Evolutionary conservation across 2,329 filamentous ascomycete species (phyloP).

Genomic region (Colletotrichum paranaense): DNA sequence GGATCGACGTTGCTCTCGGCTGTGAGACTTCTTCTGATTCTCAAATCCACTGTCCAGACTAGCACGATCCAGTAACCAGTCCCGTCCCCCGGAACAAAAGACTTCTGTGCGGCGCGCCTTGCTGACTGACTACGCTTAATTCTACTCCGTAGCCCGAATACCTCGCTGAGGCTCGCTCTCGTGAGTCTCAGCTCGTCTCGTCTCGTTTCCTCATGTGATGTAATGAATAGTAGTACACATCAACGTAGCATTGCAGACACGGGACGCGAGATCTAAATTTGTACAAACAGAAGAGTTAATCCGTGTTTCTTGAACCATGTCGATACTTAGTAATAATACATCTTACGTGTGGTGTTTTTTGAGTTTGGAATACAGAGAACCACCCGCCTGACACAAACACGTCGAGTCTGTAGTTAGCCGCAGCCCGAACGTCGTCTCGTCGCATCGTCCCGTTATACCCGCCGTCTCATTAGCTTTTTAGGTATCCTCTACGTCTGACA

Average conservation of each 20-base stretch:
- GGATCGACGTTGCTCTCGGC: not conserved
- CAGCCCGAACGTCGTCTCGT: slow-evolving; percentile 1
- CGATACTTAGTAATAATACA: not conserved
- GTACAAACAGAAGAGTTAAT: not conserved
- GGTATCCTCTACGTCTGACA: slow-evolving; percentile 24
- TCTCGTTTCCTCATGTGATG: too few relatives aligned
- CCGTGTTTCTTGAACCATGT: slow-evolving; percentile 4
- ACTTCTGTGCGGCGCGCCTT: not conserved
- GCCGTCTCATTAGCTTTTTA: slow-evolving; percentile 21
- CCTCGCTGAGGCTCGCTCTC: not conserved
- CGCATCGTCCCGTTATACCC: slow-evolving; percentile 11
- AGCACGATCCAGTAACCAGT: too few relatives aligned
- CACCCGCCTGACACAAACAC: slow-evolving; percentile 15
- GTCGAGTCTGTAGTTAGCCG: not conserved
- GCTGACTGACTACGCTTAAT: not conserved
- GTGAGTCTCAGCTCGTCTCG: too few relatives aligned
- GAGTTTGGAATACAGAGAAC: not conserved
- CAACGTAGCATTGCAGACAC: not conserved
- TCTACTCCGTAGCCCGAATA: not conserved
- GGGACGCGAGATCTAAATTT: slow-evolving; percentile 1
- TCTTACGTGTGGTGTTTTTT: not conserved
- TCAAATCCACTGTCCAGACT: too few relatives aligned
- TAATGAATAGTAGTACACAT: too few relatives aligned
- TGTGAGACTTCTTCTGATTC: not conserved
- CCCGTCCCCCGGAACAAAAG: not conserved